Conservation (phyloP, 2,329 filamentous ascomycete species). For the Cladobotryum mycophilum region DNA sequence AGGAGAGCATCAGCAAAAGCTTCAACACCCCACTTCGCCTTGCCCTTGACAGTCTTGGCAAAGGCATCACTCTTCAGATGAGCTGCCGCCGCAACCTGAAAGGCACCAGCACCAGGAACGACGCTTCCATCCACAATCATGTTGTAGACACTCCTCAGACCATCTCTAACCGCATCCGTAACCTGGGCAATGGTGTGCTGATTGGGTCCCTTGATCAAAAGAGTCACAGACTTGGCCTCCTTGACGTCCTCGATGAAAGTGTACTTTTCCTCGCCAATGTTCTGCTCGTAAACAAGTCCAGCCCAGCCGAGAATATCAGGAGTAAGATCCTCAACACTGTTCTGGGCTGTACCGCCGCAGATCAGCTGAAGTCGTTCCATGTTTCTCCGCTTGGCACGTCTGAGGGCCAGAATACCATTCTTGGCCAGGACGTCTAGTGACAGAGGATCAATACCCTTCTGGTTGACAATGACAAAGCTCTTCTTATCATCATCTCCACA, state of each 20-base stretch:
- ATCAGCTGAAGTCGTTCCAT: conserved; percentile 97
- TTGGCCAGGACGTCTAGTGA: conserved; percentile 95
- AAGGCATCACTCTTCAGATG: conserved; percentile 85
- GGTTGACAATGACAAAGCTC: conserved; percentile 96
- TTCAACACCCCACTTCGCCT: conserved; percentile 91
- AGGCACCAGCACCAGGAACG: conserved; percentile 88
- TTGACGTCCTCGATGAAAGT: conserved; percentile 99
- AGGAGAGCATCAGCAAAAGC: conserved; percentile 94
- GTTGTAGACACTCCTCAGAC: conserved; percentile 94
- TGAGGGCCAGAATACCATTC: conserved; percentile 92
- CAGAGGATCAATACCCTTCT: conserved; percentile 97
- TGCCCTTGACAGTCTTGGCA: conserved; percentile 88
- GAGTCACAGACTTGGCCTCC: conserved; percentile 94
- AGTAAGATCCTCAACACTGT: conserved; percentile 89
- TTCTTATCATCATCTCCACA: conserved; percentile 91
- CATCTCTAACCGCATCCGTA: conserved; percentile 91
- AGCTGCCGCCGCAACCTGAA: conserved; percentile 86
- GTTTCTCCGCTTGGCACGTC: conserved; percentile 93
- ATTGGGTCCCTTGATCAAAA: conserved; percentile 97
- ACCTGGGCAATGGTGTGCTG: conserved; percentile 94
- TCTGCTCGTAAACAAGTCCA: conserved; percentile 93
- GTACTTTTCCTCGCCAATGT: conserved; percentile 97
- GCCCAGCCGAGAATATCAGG: conserved; percentile 92
- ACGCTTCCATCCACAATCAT: conserved; percentile 98
- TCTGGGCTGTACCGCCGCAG: conserved; percentile 85